These are phyloP conservation scores for Puccinia coronata DNA, from an alignment of 1,284 basidiomycete genomes.

Conservation along the genomic window DNA sequence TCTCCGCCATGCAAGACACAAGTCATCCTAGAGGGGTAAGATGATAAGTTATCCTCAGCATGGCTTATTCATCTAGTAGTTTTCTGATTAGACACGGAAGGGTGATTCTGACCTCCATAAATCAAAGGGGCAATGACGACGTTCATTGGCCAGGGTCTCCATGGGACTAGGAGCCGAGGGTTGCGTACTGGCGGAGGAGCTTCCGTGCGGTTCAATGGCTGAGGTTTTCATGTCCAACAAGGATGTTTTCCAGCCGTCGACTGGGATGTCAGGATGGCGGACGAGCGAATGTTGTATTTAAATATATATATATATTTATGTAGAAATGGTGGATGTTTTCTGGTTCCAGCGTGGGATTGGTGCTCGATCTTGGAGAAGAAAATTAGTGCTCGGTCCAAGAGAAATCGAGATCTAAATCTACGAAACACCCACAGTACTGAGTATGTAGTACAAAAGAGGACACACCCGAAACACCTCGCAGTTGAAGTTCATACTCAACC, in stretches of 20 bases:
- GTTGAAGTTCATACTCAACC: too few relatives aligned
- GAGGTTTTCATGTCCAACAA: neutral
- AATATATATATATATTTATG: too few relatives aligned
- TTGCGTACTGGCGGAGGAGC: neutral
- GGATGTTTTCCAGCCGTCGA: neutral
- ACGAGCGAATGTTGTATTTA: too few relatives aligned
- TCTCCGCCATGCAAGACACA: conserved; percentile 60
- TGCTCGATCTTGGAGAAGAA: too few relatives aligned
- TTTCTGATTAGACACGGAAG: neutral
- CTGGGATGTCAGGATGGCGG: too few relatives aligned
- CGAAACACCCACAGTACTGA: too few relatives aligned
- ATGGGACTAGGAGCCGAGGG: conserved; percentile 52
- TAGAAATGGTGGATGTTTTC: too few relatives aligned
- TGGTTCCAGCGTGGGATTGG: too few relatives aligned
- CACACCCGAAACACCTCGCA: too few relatives aligned
- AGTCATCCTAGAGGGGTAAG: conserved; percentile 54
- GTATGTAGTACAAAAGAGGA: too few relatives aligned
- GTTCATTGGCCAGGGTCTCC: conserved; percentile 60
- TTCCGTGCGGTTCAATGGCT: neutral
- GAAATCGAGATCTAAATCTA: too few relatives aligned
- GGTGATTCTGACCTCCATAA: conserved; percentile 54
- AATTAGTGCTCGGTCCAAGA: too few relatives aligned
- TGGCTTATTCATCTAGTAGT: neutral
- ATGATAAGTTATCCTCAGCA: neutral
- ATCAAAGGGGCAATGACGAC: conserved; percentile 59